Base-by-base conservation (phyloP, 1,284 basidiomycete genomes). In the Leccinum solheimii region DNA sequence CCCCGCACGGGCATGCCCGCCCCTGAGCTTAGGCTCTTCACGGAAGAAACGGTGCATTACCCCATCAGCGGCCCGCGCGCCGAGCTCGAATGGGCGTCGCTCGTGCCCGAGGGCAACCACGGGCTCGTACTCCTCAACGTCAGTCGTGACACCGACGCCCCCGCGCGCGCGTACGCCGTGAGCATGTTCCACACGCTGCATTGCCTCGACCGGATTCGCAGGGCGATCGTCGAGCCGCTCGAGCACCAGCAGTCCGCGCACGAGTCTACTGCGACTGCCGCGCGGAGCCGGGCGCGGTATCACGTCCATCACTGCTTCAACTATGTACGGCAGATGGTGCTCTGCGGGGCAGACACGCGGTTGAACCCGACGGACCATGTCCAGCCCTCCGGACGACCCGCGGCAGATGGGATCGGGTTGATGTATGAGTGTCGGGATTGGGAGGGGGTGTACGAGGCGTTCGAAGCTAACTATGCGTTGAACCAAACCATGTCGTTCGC, bases 271-370 rank as follows among this genome's bases (percentile, higher is more conserved):
- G 9, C 6, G 4, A 49, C 21, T 2, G 3, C 23, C 14, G 5
- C 19, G 43, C 43, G 19, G 19, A 45, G 19, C 1, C 55, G 56
- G 1, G 57, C 60, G 1, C 64, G 66, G 49, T 52, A 61, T 7
- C 64, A 68, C 21, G 67, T 62, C 5, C 66, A 68, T 2, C 76
- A 77, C 34, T 78, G 76, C 48, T 63, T 78, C 66, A 77, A 74
- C 54, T 76, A 78, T 30, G 56, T 77, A 1, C 70, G 74, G 1
- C 75, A 78, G 58, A 69, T 70, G 55, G 56, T 77, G 1, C 64
- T 78, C 14, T 77, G 76, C 26, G 66, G 64, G 1, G 68, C 71
- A 3, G 65, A 74, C 49, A 66, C 71, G 10, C 63, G 69, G 30
- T 10, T 73, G 62, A 70, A 73, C 52, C 71, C 79, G 3, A 68